Conservation (phyloP, 805 yeast species). For the Candida gorgasii region DNA sequence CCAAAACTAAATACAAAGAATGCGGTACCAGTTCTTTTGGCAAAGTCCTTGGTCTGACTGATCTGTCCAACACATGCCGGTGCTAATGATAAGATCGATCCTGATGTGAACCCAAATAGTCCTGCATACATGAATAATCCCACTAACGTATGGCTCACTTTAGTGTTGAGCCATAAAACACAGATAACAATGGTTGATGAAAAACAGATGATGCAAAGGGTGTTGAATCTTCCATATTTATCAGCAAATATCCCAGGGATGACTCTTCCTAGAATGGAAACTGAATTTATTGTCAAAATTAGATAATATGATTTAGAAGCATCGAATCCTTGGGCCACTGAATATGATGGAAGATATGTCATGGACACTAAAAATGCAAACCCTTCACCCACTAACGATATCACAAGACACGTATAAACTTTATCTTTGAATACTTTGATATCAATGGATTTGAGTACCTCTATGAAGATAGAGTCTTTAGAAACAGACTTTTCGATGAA, state of each 20-base stretch:
- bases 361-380: constrained; percentile 27
- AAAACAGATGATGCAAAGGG: constrained; percentile 19
- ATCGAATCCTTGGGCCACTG: constrained; percentile 24
- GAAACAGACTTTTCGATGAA: constrained; percentile 9
- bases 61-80: constrained; percentile 30
- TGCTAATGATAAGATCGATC: constrained; percentile 24
- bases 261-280: constrained; percentile 29
- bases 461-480: constrained; percentile 10
- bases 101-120: constrained; percentile 29
- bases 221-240: constrained; percentile 26
- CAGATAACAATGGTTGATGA: constrained; percentile 21
- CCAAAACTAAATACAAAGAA: constrained; percentile 27
- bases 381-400: constrained; percentile 29
- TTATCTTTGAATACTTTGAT: constrained; percentile 25
- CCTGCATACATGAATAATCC: constrained; percentile 28
- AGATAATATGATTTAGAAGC: constrained; percentile 21
- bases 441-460: constrained; percentile 25
- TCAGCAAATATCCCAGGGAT: constrained; percentile 28
- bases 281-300: constrained; percentile 24
- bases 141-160: constrained; percentile 23
- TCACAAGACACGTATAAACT: constrained; percentile 23
- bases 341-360: constrained; percentile 26
- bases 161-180: constrained; percentile 26
- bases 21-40: constrained; percentile 28
- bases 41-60: constrained; percentile 26